A percentile compares a stretch with the other conserved stretches of the same genome.
Evolutionary conservation across 768 basidiomycete genomes (phyloP).

Genomic region (Hygrocybe coccinea): DNA sequence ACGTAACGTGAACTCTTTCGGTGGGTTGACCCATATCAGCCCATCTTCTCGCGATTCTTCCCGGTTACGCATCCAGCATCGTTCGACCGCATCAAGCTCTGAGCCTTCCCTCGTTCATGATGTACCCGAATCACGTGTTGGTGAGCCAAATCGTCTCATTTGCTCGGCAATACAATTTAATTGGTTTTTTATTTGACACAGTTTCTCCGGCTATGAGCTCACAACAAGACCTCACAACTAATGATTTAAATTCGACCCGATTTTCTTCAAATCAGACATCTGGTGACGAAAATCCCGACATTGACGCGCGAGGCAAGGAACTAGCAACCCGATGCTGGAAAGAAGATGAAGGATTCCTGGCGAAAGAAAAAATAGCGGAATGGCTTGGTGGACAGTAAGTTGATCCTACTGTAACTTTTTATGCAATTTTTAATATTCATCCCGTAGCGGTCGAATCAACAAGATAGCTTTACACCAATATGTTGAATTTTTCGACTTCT

Average conservation of each 20-base stretch:
- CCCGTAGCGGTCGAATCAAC: constrained; percentile 66
- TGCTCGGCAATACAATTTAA: constrained; percentile 9
- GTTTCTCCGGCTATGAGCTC: constrained; percentile 31
- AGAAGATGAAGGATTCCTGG: constrained; percentile 79
- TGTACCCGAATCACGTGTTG: constrained; percentile 44
- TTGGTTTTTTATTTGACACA: neutral
- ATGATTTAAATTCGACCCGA: constrained; percentile 44
- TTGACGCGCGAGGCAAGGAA: constrained; percentile 62
- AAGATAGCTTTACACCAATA: constrained; percentile 72
- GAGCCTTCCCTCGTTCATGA: constrained; percentile 72
- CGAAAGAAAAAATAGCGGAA: constrained; percentile 90
- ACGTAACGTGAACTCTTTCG: constrained; percentile 34
- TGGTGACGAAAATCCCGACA: constrained; percentile 50
- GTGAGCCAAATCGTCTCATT: constrained; percentile 34
- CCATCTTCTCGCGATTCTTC: constrained; percentile 26
- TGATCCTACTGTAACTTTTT: constrained; percentile 3
- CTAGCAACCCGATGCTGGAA: constrained; percentile 76
- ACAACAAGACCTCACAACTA: constrained; percentile 53
- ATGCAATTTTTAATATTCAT: neutral
- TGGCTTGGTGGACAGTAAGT: constrained; percentile 92
- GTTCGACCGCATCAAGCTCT: constrained; percentile 70
- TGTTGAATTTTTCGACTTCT: constrained; percentile 86
- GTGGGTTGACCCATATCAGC: constrained; percentile 13
- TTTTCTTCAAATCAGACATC: constrained; percentile 44
- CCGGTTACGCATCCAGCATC: constrained; percentile 60